These are phyloP conservation scores for Pichia kluyveri DNA, from an alignment of 805 yeast species.

Conservation along the genomic window DNA sequence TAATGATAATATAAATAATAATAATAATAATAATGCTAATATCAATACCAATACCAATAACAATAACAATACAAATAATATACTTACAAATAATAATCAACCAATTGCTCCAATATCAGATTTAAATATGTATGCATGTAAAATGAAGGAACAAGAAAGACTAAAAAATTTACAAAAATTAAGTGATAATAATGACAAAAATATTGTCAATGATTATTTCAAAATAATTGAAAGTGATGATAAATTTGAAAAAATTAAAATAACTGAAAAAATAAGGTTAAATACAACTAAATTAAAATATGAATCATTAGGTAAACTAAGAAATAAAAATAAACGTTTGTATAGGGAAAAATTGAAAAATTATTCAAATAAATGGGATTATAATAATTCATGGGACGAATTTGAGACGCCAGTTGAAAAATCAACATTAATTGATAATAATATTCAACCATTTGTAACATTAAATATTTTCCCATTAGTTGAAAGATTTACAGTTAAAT, in stretches of 20 bases:
- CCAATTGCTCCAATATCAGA: neutral
- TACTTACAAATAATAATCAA: neutral
- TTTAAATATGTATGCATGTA: neutral
- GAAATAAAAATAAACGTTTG: slow-evolving; percentile 20
- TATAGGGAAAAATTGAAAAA: slow-evolving; percentile 15
- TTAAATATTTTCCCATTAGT: slow-evolving; percentile 82
- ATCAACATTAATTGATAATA: slow-evolving; percentile 18
- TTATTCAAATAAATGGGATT: slow-evolving; percentile 35
- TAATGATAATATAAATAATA: slow-evolving; percentile 8
- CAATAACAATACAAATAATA: neutral
- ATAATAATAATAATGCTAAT: neutral
- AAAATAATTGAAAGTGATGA: slow-evolving; percentile 15
- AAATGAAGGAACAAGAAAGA: slow-evolving; percentile 1
- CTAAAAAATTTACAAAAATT: neutral
- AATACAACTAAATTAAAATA: slow-evolving; percentile 22
- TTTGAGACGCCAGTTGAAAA: slow-evolving; percentile 21
- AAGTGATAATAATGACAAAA: slow-evolving; percentile 6
- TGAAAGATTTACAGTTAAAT: slow-evolving; percentile 73
- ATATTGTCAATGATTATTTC: slow-evolving; percentile 14
- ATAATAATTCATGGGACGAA: slow-evolving; percentile 29
- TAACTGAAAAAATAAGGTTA: slow-evolving; percentile 21
- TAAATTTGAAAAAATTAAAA: slow-evolving; percentile 19
- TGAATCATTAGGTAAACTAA: slow-evolving; percentile 19
- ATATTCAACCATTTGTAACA: slow-evolving; percentile 34
- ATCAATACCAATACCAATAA: neutral